Evolutionary conservation across 140 eudicot species (phyloP).

Genomic region (Erigeron philadelphicus): DNA sequence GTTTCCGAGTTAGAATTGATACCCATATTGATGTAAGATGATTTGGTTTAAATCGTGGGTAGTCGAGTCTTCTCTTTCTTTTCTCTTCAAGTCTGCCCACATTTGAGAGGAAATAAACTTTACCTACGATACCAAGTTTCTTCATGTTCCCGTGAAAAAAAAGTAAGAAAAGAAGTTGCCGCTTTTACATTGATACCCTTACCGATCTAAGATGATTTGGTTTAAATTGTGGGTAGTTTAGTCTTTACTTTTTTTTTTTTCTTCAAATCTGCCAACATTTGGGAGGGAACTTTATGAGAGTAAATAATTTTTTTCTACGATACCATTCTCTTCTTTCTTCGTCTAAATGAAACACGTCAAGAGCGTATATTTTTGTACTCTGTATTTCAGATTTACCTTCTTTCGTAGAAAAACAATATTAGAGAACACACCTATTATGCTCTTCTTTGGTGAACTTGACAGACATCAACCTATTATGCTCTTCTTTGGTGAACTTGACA

Average conservation of each 20-base stretch:
- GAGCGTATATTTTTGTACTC: background rate
- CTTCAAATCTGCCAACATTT: background rate
- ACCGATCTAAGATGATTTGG: background rate
- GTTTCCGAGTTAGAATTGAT: background rate
- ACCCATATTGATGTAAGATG: background rate
- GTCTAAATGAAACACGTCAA: no score
- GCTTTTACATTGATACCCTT: background rate
- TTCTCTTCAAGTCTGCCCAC: background rate
- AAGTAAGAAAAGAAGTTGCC: background rate
- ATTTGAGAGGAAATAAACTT: background rate
- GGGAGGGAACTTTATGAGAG: background rate
- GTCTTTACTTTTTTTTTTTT: background rate
- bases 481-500: background rate
- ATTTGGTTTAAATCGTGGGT: conserved; percentile 9
- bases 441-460: background rate
- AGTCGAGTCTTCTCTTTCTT: background rate
- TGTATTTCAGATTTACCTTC: background rate
- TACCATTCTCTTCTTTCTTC: background rate
- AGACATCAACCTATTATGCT: background rate
- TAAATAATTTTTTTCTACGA: no score
- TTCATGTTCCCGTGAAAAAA: background rate
- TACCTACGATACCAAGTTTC: background rate
- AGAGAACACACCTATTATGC: background rate
- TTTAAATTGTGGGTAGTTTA: conserved; percentile 6
- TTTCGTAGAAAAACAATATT: background rate